Percentiles rank a stretch among this genome's conserved stretches.
Evolutionary conservation across 495 filamentous ascomycete species (phyloP).

Genomic region (Pseudomonodictys pantanalensis): DNA sequence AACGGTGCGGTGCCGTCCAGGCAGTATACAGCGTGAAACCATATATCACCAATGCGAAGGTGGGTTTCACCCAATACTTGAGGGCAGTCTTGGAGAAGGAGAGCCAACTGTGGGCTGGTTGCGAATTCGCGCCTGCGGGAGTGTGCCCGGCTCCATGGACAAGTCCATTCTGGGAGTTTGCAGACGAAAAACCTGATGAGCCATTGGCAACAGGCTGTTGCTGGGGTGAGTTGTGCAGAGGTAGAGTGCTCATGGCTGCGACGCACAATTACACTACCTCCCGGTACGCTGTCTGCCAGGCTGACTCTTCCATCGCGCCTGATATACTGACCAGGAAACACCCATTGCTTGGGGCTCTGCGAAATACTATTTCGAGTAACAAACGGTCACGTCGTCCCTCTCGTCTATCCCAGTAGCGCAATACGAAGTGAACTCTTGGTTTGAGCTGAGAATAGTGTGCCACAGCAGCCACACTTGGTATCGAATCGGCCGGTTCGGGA

Average conservation of each 20-base stretch:
- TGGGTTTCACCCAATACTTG: conserved; percentile 11
- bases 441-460: background rate
- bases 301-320: too few species aligned
- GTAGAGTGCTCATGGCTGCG: too few species aligned
- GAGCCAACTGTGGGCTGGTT: background rate
- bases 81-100: background rate
- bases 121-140: background rate
- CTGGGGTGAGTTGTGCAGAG: too few species aligned
- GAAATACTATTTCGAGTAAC: background rate
- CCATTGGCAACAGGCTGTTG: background rate
- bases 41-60: conserved; percentile 9
- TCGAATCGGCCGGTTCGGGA: background rate
- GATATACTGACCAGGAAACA: too few species aligned
- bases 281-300: too few species aligned
- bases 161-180: background rate
- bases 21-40: conserved; percentile 10
- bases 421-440: background rate
- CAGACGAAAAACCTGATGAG: background rate
- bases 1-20: background rate
- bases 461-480: background rate
- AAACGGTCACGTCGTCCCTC: background rate
- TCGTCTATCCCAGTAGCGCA: background rate
- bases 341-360: too few species aligned
- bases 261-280: too few species aligned
- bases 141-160: background rate